Percentiles rank a stretch among this genome's conserved stretches.
phyloP scores from a whole-genome alignment of 768 basidiomycete genomes.

The Nevesoporus exiguus region DNA sequence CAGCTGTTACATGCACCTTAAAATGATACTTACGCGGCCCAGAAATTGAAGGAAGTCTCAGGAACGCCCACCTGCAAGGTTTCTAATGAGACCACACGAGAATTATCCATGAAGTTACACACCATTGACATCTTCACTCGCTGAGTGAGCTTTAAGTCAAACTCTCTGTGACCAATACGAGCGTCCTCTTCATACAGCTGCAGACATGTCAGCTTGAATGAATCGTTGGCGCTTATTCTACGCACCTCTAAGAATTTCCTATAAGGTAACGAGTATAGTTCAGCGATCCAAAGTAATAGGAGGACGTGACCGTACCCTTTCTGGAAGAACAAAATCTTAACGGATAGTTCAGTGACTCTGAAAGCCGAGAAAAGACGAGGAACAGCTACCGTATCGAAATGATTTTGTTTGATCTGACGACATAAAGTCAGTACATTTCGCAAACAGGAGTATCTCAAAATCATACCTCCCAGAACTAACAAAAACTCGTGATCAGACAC shows the following conservation, averaged over 20 bases:
- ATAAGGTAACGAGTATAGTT: conserved; percentile 18
- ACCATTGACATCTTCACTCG: conserved; percentile 99
- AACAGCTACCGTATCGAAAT: conserved; percentile 80
- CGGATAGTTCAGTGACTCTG: conserved; percentile 13
- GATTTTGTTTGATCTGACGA: conserved; percentile 89
- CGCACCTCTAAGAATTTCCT: conserved; percentile 80
- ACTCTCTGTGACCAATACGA: conserved; percentile 86
- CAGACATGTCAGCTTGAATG: background rate
- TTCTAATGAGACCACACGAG: background rate
- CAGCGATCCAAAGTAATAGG: background rate
- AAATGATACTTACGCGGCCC: conserved; percentile 67
- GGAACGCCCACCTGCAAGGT: conserved; percentile 82
- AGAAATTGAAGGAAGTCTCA: conserved; percentile 88
- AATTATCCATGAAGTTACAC: conserved; percentile 9
- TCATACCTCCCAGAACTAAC: conserved; percentile 72
- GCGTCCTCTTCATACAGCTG: conserved; percentile 96
- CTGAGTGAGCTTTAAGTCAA: conserved; percentile 88
- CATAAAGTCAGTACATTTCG: conserved; percentile 2
- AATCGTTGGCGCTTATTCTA: background rate
- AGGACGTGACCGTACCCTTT: conserved; percentile 64
- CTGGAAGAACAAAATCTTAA: conserved; percentile 90
- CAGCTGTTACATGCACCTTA: background rate
- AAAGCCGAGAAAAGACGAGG: background rate
- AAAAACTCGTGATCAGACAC: background rate
- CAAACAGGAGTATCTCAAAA: background rate